phyloP scores from a whole-genome alignment of 306 rosid species.

The Acacia confusa region DNA sequence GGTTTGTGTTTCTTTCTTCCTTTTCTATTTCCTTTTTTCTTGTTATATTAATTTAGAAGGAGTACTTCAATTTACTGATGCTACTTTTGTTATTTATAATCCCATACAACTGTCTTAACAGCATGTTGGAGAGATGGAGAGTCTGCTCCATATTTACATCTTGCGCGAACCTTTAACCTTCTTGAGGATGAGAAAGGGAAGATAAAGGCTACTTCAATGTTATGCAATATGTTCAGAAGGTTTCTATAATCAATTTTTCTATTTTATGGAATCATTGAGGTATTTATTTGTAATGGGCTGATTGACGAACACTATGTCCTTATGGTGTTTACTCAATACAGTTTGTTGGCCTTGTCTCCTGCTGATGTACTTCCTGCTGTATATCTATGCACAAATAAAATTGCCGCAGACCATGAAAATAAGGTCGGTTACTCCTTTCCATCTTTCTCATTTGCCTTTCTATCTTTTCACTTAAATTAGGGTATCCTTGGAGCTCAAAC shows the following conservation, averaged over 20 bases:
- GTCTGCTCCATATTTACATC: conserved; percentile 88
- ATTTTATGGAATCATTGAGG: conserved; percentile 21
- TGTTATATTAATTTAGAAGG: conserved; percentile 24
- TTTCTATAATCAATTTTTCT: conserved; percentile 34
- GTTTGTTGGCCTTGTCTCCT: conserved; percentile 85
- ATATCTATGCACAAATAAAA: conserved; percentile 85
- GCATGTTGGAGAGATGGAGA: conserved; percentile 86
- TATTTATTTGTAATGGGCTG: conserved; percentile 27
- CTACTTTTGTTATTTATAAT: conserved; percentile 22
- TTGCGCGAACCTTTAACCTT: conserved; percentile 74
- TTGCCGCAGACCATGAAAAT: conserved; percentile 89
- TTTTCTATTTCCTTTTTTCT: not conserved
- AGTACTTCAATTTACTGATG: conserved; percentile 30
- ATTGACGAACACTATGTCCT: conserved; percentile 31
- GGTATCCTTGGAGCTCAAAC: not conserved
- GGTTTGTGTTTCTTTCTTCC: conserved; percentile 54
- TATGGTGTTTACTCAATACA: conserved; percentile 39
- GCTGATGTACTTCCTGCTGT: conserved; percentile 85
- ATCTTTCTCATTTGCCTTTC: conserved; percentile 4
- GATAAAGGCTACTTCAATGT: conserved; percentile 83
- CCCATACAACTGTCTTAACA: conserved; percentile 38
- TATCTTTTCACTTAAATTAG: not conserved
- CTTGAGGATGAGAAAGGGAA: conserved; percentile 87
- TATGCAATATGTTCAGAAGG: conserved; percentile 98
- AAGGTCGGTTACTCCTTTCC: conserved; percentile 47